Evolutionary conservation across 2,329 filamentous ascomycete genomes (phyloP), one percentile per base, ranked within the genome.

Genomic region (Teratosphaeria gauchensis): DNA sequence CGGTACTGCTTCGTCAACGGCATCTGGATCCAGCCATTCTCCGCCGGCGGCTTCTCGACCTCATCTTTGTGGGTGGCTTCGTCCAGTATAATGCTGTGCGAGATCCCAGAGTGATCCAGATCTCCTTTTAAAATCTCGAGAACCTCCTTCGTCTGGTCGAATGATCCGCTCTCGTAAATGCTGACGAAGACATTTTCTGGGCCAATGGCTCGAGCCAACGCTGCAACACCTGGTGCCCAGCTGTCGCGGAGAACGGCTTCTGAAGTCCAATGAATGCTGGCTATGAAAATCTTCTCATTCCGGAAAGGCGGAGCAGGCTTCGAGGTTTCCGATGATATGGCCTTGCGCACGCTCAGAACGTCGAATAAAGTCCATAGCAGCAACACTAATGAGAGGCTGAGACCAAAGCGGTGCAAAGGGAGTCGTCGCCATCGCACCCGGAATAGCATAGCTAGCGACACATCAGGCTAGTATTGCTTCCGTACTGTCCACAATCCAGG

Each of bases 251-350:
- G 76, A 28, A 88, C 75, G 1, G 70, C 68, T 60, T 81, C 86
- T 62, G 83, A 83, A 66, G 87, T 89, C 79, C 85, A 88, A 67
- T 88, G 85, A 68, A 86, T 83, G 61, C 82, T 83, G 4, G 85
- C 83, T 61, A 90, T 87, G 73, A 84, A 90, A 61, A 90, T 80
- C 52, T 64, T 66, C 58, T 72, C 65, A 46, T 21, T 61, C 4
- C 62, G 62, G 11, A 68, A 62, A 21, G 59, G 56, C 2, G 61
- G 62, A 2, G 62, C 55, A 19, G 56, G 51, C 30, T 35, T 59
- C 11, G 56, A 38, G 6, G 60, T 56, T 56, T 64, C 60, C 12
- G 58, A 59, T 32, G 58, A 35, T 28, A 65, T 51, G 30, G 63
- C 61, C 16, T 53, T 59, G 28, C 62, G 64, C 51, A 63, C 58